Conservation (phyloP, 2,329 filamentous ascomycete species). For the Penicillium brasilianum region DNA sequence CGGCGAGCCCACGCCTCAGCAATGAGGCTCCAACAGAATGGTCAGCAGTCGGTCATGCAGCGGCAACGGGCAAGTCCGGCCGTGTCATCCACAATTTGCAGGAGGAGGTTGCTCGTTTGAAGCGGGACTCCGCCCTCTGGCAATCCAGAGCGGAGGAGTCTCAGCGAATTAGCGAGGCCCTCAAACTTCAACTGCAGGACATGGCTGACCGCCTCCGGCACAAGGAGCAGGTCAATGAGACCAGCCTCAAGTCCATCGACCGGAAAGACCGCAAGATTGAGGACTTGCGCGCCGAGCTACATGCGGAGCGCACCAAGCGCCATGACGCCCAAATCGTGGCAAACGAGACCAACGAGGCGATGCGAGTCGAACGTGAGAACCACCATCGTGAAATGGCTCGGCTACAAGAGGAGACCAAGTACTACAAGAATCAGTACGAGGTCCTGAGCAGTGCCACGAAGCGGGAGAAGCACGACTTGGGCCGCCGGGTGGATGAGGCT, state of each 20-base stretch:
- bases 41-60: slow-evolving; percentile 57
- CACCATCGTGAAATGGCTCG: slow-evolving; percentile 47
- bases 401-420: slow-evolving; percentile 45
- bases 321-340: slow-evolving; percentile 48
- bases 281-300: slow-evolving; percentile 49
- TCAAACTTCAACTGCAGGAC: slow-evolving; percentile 52
- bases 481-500: slow-evolving; percentile 45
- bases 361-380: slow-evolving; percentile 47
- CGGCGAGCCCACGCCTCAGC: slow-evolving; percentile 35
- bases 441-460: slow-evolving; percentile 47
- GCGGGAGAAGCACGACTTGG: slow-evolving; percentile 49
- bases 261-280: slow-evolving; percentile 56
- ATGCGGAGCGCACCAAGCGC: slow-evolving; percentile 49
- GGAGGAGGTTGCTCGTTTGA: slow-evolving; percentile 56
- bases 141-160: slow-evolving; percentile 54
- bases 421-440: slow-evolving; percentile 50
- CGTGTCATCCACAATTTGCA: slow-evolving; percentile 57
- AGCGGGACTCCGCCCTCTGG: slow-evolving; percentile 52
- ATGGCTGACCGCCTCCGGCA: slow-evolving; percentile 53
- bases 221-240: slow-evolving; percentile 53
- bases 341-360: slow-evolving; percentile 42
- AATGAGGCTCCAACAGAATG: slow-evolving; percentile 47
- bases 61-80: slow-evolving; percentile 56
- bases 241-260: slow-evolving; percentile 52
- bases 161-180: slow-evolving; percentile 52